Base-by-base conservation (phyloP, 1,284 basidiomycete genomes). In the Cutaneotrichosporon cutaneum region DNA sequence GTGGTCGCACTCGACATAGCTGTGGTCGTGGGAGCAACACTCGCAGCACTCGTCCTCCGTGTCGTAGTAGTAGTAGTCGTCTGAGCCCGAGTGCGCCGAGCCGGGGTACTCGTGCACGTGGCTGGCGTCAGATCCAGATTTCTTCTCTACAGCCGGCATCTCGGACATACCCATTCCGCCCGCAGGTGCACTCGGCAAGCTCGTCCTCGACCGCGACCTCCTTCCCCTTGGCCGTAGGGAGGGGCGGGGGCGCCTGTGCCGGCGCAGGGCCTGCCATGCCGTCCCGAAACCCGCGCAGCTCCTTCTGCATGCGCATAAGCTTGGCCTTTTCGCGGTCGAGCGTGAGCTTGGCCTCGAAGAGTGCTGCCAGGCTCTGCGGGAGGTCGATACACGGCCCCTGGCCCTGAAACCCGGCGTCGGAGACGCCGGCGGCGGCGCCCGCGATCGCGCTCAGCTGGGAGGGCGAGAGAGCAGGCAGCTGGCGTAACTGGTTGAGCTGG, bases 241-340 rank as follows among this genome's bases (percentile, higher is more conserved):
- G 11, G 13, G 32, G 32, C 24, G 36, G 45, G 3, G 58, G 58
- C 30, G 53, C 33, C 16, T 45, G 26, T 1, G 47, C 47, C 13
- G 45, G 32, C 55, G 57, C 22, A 59, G 63, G 6, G 66, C 68
- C 24, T 3, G 63, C 70, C 24, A 70, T 67, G 13, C 70, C 70
- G 52, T 77, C 75, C 21, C 70, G 66, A 48, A 77, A 77, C 32
- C 75, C 75, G 61, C 74, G 73, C n/a, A 78, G 65, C 67, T 78
- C 77, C 63, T 76, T 74, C 59, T 78, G 77, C 77, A 78, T 78
- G 53, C 71, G 64, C 58, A 78, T 68, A 44, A 78, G 62, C 63
- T 77, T 78, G 6, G 74, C 77, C 69, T 78, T 78, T 61, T 78
- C 77, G 55, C 77, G 68, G 67, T 78, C 77, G 52, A 78, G 68